Conservation (phyloP, 2,329 filamentous ascomycete species). For the Didymella sp. region DNA sequence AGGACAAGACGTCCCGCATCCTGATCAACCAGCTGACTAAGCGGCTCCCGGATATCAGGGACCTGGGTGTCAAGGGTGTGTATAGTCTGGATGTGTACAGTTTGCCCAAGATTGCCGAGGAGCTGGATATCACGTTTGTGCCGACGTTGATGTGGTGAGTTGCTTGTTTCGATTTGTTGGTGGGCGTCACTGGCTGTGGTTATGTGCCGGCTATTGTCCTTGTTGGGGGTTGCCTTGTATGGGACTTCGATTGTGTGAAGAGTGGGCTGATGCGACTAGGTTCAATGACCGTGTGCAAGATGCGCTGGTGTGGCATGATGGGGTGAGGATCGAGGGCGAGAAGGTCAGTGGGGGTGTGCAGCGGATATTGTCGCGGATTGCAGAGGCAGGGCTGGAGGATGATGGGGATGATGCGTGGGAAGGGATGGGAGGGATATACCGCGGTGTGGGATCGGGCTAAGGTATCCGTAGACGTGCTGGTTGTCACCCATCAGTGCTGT, state of each 20-base stretch:
- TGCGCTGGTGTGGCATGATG: constrained; percentile 35
- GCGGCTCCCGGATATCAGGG: constrained; percentile 24
- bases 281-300: constrained; percentile 32
- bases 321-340: constrained; percentile 32
- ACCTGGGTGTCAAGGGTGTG: constrained; percentile 26
- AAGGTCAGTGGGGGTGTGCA: constrained; percentile 33
- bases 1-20: constrained; percentile 27
- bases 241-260: not conserved
- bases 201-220: too few relatives aligned
- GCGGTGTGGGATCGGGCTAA: constrained; percentile 5
- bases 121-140: constrained; percentile 34
- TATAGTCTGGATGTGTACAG: constrained; percentile 36
- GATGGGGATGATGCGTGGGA: constrained; percentile 27
- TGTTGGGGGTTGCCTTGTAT: too few relatives aligned
- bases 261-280: not conserved
- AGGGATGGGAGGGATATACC: constrained; percentile 16
- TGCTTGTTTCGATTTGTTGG: not conserved
- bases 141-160: constrained; percentile 34
- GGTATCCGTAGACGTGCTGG: too few relatives aligned
- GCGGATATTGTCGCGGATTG: constrained; percentile 35
- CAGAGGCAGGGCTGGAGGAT: constrained; percentile 32
- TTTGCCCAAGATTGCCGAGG: constrained; percentile 29
- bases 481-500: too few relatives aligned
- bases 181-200: too few relatives aligned
- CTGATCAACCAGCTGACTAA: constrained; percentile 24